These are phyloP conservation scores for Rossbeevera mucosa DNA, from an alignment of 768 basidiomycete genomes.

Conservation along the genomic window DNA sequence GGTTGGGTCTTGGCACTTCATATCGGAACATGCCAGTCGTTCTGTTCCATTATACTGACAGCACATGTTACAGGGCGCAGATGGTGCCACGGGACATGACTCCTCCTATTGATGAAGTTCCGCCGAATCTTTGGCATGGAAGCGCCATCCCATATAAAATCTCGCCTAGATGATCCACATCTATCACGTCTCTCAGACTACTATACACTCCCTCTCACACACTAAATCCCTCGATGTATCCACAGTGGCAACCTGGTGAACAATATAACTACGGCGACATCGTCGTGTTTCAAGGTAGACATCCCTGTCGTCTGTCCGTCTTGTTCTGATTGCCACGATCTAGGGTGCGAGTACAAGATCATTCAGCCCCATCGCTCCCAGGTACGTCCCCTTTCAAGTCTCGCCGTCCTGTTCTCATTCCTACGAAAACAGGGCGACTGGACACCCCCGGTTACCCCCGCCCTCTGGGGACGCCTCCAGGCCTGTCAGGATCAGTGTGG, in stretches of 20 bases:
- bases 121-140: slow-evolving; percentile 1
- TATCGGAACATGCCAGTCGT: not conserved
- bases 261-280: slow-evolving; percentile 51
- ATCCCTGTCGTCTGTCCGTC: not conserved
- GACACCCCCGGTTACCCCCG: slow-evolving; percentile 58
- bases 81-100: too few relatives aligned
- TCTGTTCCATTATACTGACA: not conserved
- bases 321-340: slow-evolving; percentile 11
- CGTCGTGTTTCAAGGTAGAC: slow-evolving; percentile 53
- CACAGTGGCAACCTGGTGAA: slow-evolving; percentile 59
- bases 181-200: too few relatives aligned
- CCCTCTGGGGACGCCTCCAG: slow-evolving; percentile 59
- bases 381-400: slow-evolving; percentile 32
- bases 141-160: slow-evolving; percentile 21
- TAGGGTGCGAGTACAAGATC: slow-evolving; percentile 57
- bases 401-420: not conserved
- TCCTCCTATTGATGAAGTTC: slow-evolving; percentile 8
- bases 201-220: slow-evolving; percentile 2
- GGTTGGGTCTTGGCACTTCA: slow-evolving; percentile 2
- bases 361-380: slow-evolving; percentile 70
- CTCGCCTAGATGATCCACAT: not conserved
- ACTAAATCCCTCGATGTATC: slow-evolving; percentile 33
- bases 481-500: slow-evolving; percentile 26
- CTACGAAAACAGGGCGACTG: slow-evolving; percentile 51
- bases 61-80: not conserved